Conservation (phyloP, 208 protist species). For the Borovskyia barvae region DNA sequence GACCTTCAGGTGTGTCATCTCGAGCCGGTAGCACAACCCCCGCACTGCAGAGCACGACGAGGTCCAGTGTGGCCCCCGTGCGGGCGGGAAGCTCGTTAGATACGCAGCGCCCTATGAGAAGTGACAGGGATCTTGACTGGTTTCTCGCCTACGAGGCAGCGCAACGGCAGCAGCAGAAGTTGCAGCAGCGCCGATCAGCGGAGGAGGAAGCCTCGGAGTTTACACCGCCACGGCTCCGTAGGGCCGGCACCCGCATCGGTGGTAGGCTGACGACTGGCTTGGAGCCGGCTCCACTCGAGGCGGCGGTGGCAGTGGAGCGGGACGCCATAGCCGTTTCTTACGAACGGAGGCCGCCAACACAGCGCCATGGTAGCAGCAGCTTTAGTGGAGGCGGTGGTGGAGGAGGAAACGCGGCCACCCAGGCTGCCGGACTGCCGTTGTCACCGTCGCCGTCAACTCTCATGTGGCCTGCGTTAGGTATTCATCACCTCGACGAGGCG, state of each 20-base stretch:
- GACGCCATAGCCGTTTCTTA: constrained; percentile 5
- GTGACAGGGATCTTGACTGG: constrained; percentile 29
- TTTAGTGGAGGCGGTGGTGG: too few relatives aligned
- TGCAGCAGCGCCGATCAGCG: background rate
- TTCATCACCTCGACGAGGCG: constrained; percentile 46
- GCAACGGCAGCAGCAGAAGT: constrained; percentile 13
- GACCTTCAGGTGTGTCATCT: background rate
- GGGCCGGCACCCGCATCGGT: too few relatives aligned
- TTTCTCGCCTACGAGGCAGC: constrained; percentile 31
- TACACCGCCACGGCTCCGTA: constrained; percentile 1
- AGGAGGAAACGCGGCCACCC: too few relatives aligned
- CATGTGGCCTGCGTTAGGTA: constrained; percentile 47
- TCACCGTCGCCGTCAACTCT: constrained; percentile 9
- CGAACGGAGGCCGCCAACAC: background rate
- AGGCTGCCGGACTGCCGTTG: too few relatives aligned
- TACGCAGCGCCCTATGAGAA: constrained; percentile 36
- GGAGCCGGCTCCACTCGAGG: too few relatives aligned
- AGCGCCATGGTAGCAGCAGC: too few relatives aligned
- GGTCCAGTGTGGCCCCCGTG: background rate
- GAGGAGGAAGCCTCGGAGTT: background rate
- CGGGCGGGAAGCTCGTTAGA: constrained; percentile 17
- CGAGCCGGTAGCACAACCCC: background rate
- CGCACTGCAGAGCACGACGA: background rate
- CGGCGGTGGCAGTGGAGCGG: background rate
- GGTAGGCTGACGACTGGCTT: background rate